phyloP scores from a whole-genome alignment of 495 filamentous ascomycete species.

The Penicillium canariense region DNA sequence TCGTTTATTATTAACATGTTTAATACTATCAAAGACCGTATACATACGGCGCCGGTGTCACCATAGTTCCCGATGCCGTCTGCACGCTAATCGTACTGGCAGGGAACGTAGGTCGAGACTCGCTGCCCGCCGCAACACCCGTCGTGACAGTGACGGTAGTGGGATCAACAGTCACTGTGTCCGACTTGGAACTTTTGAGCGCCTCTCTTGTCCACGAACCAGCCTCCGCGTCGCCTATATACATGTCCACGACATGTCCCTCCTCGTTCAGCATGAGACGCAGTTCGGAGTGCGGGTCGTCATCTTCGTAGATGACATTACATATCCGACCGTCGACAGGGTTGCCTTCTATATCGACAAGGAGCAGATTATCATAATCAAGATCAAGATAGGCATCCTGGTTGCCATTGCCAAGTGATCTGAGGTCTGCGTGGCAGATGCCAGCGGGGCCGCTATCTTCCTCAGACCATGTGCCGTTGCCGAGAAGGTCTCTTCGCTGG shows the following conservation, averaged over 20 bases:
- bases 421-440: conserved; percentile 8
- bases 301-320: conserved; percentile 7
- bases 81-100: conserved; percentile 1
- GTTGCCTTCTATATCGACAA: conserved; percentile 9
- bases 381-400: conserved; percentile 4
- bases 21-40: conserved; percentile 1
- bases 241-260: neutral
- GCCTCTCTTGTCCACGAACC: too few relatives aligned
- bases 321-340: conserved; percentile 10
- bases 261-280: conserved; percentile 1
- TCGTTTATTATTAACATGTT: neutral
- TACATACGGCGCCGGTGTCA: conserved; percentile 7
- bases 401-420: conserved; percentile 8
- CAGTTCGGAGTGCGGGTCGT: conserved; percentile 1
- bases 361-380: conserved; percentile 9
- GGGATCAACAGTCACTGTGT: neutral
- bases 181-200: neutral
- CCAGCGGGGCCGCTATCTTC: conserved; percentile 6
- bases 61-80: conserved; percentile 3
- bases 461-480: conserved; percentile 1
- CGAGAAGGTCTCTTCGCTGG: conserved; percentile 4
- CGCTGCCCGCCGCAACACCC: too few relatives aligned
- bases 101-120: conserved; percentile 5
- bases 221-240: neutral
- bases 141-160: too few relatives aligned